Percentiles rank a stretch among this genome's conserved stretches.
These are phyloP conservation scores for Dendrobium huoshanense DNA, from an alignment of 106 monocot species.

Conservation along the genomic window DNA sequence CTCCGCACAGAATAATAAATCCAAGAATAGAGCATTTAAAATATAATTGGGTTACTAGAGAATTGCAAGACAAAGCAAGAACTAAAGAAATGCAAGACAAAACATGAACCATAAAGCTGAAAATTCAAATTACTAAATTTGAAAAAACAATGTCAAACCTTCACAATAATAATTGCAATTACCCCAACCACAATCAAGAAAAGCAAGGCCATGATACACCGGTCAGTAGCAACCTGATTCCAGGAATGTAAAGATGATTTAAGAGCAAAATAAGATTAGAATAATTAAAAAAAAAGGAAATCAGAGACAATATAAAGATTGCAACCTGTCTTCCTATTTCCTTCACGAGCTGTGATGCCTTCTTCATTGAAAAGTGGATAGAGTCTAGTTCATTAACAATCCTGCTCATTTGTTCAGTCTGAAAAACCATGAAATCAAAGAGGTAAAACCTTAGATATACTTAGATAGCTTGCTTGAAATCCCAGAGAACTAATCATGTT, in stretches of 20 bases:
- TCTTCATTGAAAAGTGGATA: constrained; percentile 91
- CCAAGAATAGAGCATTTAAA: neutral
- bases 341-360: constrained; percentile 82
- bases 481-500: neutral
- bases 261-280: neutral
- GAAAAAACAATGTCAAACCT: constrained; percentile 32
- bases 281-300: neutral
- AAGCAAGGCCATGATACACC: constrained; percentile 87
- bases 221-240: constrained; percentile 76
- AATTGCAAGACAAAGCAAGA: neutral
- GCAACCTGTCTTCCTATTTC: constrained; percentile 82
- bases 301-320: neutral
- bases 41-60: neutral
- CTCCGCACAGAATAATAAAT: too few relatives aligned
- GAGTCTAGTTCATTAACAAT: constrained; percentile 92
- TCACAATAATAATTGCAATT: constrained; percentile 73
- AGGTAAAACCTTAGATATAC: neutral
- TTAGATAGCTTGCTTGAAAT: neutral
- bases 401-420: constrained; percentile 99
- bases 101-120: neutral
- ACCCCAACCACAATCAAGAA: constrained; percentile 74
- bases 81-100: neutral
- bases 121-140: neutral
- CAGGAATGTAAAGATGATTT: neutral
- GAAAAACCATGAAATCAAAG: neutral